A percentile compares a stretch with the other conserved stretches of the same genome.
phyloP scores from a whole-genome alignment of 2,329 filamentous ascomycete genomes.

The Claviceps pusilla region DNA sequence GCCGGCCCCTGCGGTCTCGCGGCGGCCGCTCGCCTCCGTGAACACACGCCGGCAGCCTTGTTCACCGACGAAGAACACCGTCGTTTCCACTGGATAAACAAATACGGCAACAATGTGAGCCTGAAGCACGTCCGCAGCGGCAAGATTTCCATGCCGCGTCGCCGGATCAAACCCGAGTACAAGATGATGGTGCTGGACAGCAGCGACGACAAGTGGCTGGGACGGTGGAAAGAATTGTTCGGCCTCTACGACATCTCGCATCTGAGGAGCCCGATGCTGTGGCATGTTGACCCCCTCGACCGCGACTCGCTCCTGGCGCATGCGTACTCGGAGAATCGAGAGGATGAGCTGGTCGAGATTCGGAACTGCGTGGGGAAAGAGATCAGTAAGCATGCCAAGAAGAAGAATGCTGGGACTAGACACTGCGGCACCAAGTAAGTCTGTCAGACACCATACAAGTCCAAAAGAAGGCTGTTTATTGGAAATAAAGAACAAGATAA shows the following conservation, averaged over 20 bases:
- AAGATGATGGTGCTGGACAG: constrained; percentile 53
- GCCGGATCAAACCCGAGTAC: constrained; percentile 12
- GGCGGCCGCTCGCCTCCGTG: constrained; percentile 54
- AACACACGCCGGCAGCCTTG: constrained; percentile 59
- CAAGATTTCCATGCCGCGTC: constrained; percentile 12
- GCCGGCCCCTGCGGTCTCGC: constrained; percentile 63
- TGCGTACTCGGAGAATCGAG: constrained; percentile 44
- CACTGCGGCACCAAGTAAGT: constrained; percentile 28
- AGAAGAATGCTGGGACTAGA: constrained; percentile 31
- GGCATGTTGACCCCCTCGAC: constrained; percentile 64
- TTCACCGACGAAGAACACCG: constrained; percentile 75
- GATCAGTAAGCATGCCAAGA: constrained; percentile 64
- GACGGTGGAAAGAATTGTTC: constrained; percentile 57
- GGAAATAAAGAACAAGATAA: not conserved
- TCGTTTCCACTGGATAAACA: constrained; percentile 64
- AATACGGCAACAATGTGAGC: constrained; percentile 44
- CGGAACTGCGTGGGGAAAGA: constrained; percentile 63
- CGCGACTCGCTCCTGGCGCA: constrained; percentile 58
- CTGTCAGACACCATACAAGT: not conserved
- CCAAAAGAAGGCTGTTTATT: no score
- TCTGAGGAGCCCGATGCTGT: constrained; percentile 67
- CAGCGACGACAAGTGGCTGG: constrained; percentile 49
- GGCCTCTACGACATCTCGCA: constrained; percentile 53
- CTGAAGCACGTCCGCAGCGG: constrained; percentile 32
- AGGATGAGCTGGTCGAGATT: constrained; percentile 53